Evolutionary conservation across 257 asterid species (phyloP), one percentile per base, ranked within the genome.

Genomic region (Nicotiana otophora): DNA sequence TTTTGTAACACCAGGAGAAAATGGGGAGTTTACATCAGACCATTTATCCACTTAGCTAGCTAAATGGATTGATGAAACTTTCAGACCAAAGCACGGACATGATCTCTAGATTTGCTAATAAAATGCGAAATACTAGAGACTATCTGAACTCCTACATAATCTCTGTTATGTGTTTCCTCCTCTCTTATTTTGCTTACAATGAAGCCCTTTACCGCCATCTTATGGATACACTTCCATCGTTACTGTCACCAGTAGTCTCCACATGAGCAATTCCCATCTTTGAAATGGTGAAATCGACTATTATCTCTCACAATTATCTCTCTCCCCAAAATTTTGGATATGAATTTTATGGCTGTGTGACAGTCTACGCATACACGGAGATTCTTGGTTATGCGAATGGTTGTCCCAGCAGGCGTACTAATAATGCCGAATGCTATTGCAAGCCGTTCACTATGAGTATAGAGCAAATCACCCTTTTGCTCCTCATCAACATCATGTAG

Each of bases 321-420:
- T 65, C 96, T 86, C 33, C 85, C 81, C 51, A 88, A n/a, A 65
- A 88, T 84, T 87, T 85, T 88, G 66, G 95, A 93, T 80, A 93
- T 88, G 81, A 87, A 87, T 81, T 88, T 90, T 12, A 88, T 84
- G 28, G 90, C 96, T 51, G 92, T 86, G 81, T 91, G 97, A 80
- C 96, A 92, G 69, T 91, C 97, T 82, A 87, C 89, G 14, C 94
- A 93, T 4, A 91, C 93, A 62, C 94, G 86, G 39, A 93, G 91
- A 84, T 93, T 93, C 89, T 91, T 93, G 16, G 85, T 89, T 83
- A 91, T 91, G 3, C 93, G 90, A 80, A 92, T 83, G 9, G 92
- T 86, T 2, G 91, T 82, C 81, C 95, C 92, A 20, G 91, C 84
- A 6, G 93, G 93, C 31, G 92, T 88, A 70, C 84, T 89, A 70